Base-by-base conservation (phyloP, 2,329 filamentous ascomycete species). In the Pestalotiopsis sp. region DNA sequence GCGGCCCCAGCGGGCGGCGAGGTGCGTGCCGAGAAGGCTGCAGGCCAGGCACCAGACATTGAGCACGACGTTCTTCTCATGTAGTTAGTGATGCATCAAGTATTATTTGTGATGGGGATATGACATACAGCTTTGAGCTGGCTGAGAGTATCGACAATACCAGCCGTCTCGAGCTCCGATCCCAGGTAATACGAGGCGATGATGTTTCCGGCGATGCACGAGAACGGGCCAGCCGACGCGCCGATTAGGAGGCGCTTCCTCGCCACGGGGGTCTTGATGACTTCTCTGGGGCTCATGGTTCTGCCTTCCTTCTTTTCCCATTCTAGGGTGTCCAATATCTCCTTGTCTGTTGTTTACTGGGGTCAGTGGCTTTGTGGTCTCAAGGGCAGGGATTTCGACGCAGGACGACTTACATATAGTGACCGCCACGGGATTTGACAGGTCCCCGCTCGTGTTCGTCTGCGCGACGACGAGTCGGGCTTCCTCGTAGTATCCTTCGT, bases 41-140 rank as follows among this genome's bases (percentile, higher is more conserved):
- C 79, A 81, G 5, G 76, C 73, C 0, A 87, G 76, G 66, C 83
- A 87, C 80, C 81, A 87, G 2, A 80, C 81, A 68, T 86, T 86
- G n/a, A 87, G 76, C 1, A 86, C 81, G 41, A 87, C 81, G 57
- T 87, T 87, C 74, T 78, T 41, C n/a, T 60, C 7, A 11, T 11
- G 31, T 13, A 4, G 6, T 52, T 41, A 38, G n/a, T 36, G n/a
- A 14, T 12, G 38, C 39, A 36, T 17, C 12, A 9, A 52, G 41
- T 31, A 2, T 4, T 25, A 55, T 17, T 36, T 3, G 5, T 25
- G 12, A 6, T 4, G 23, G 39, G 17, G 20, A 14, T 5, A 39
- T 12, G 2, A 73, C 72, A 67, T 67, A 78, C 77, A 52, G 75
- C 78, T 73, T 81, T 76, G 12, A 84, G 73, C 67, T 84, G 83